phyloP scores from a whole-genome alignment of 2,329 filamentous ascomycete species.

The Aspergillus arachidicola region DNA sequence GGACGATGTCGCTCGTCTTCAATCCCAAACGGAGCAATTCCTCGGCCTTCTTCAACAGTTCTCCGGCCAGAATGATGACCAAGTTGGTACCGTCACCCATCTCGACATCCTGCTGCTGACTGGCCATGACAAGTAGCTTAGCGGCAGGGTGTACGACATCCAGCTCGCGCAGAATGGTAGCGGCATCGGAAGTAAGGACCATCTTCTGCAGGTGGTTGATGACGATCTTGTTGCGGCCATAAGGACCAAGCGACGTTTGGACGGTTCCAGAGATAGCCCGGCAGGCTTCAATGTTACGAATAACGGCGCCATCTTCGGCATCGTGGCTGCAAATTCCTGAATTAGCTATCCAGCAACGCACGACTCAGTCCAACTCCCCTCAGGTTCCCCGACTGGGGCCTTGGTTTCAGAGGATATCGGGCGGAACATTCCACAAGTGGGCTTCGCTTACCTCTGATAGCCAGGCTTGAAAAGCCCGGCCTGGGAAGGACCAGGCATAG shows the following conservation, averaged over 20 bases:
- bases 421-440: constrained; percentile 20
- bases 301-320: constrained; percentile 95
- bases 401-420: constrained; percentile 4
- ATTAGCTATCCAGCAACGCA: constrained; percentile 12
- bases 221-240: constrained; percentile 98
- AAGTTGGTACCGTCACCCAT: constrained; percentile 99
- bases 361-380: not conserved
- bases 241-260: constrained; percentile 93
- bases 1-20: constrained; percentile 96
- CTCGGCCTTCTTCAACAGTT: constrained; percentile 95
- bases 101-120: constrained; percentile 97
- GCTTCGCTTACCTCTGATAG: constrained; percentile 79
- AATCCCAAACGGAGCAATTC: constrained; percentile 94
- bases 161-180: constrained; percentile 94
- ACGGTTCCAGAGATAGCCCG: constrained; percentile 93
- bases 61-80: constrained; percentile 92
- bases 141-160: constrained; percentile 98
- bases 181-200: constrained; percentile 97
- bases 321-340: constrained; percentile 73
- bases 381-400: not conserved
- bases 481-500: constrained; percentile 92
- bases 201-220: constrained; percentile 99
- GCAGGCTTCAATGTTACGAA: constrained; percentile 98
- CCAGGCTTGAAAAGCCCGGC: constrained; percentile 91
- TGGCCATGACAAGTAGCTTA: constrained; percentile 97